Conservation (phyloP, 2,329 filamentous ascomycete species). For the Colletotrichum tofieldiae region DNA sequence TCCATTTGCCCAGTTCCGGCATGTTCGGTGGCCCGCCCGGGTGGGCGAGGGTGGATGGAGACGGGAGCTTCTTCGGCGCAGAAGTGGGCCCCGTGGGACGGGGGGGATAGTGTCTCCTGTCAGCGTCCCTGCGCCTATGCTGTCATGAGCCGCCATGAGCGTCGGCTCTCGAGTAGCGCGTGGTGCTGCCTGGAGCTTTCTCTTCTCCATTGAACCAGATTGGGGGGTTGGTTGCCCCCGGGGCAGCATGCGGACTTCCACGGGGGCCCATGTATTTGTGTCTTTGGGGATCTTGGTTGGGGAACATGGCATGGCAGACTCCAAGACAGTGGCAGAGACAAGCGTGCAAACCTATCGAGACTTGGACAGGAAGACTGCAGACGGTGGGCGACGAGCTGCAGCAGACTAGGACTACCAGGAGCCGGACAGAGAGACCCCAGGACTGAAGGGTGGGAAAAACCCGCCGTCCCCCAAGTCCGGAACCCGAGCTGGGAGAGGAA, state of each 20-base stretch:
- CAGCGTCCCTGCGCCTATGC: conserved; percentile 17
- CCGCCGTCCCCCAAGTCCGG: too few relatives aligned
- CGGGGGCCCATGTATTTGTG: conserved; percentile 13
- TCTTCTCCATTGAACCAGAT: not conserved
- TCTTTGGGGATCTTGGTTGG: conserved; percentile 1
- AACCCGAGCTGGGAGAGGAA: not conserved
- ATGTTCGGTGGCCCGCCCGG: conserved; percentile 41
- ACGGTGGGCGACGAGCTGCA: not conserved
- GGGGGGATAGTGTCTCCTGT: conserved; percentile 34
- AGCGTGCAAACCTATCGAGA: not conserved
- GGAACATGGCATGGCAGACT: not conserved
- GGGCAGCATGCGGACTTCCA: conserved; percentile 17
- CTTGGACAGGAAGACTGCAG: not conserved
- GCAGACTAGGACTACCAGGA: conserved; percentile 8
- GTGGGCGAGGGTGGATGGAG: conserved; percentile 30
- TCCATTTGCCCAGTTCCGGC: conserved; percentile 33
- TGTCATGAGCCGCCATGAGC: conserved; percentile 10
- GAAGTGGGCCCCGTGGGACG: conserved; percentile 40
- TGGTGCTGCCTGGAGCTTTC: not conserved
- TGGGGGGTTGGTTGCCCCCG: not conserved
- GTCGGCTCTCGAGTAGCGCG: conserved; percentile 5
- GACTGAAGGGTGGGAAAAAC: not conserved
- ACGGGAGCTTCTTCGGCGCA: conserved; percentile 43
- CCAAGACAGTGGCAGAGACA: not conserved
- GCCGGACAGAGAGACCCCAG: not conserved